Percentiles rank a stretch among this genome's conserved stretches.
phyloP scores from a whole-genome alignment of 1,284 basidiomycete genomes.

The Trametes sp. region DNA sequence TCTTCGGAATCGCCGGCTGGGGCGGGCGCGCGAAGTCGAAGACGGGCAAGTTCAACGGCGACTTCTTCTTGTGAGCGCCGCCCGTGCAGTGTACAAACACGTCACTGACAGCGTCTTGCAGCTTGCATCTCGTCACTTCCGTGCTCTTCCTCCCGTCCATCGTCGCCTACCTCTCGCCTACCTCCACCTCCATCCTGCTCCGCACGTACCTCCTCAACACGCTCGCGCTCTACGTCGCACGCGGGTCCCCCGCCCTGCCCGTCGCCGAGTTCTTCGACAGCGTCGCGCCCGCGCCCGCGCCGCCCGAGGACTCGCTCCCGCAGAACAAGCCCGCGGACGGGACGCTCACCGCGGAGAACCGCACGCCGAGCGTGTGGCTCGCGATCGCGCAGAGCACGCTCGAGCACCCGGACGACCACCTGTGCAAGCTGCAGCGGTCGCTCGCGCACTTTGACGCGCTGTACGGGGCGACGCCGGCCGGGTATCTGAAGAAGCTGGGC shows the following conservation, averaged over 20 bases:
- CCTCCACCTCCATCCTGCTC: slow-evolving; percentile 45
- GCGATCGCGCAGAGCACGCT: slow-evolving; percentile 2
- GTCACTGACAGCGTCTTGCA: slow-evolving; percentile 22
- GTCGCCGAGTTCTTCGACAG: slow-evolving; percentile 47
- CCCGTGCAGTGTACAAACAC: not conserved
- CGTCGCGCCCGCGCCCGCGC: slow-evolving; percentile 29
- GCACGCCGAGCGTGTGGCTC: slow-evolving; percentile 19
- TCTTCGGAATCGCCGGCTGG: slow-evolving; percentile 54
- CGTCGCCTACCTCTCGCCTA: slow-evolving; percentile 36
- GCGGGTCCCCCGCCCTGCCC: slow-evolving; percentile 45
- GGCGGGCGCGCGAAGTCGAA: slow-evolving; percentile 31
- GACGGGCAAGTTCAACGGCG: slow-evolving; percentile 47
- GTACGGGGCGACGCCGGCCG: slow-evolving; percentile 53
- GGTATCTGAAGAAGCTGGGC: slow-evolving; percentile 38
- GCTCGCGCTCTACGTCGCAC: slow-evolving; percentile 47
- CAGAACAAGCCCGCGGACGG: slow-evolving; percentile 42
- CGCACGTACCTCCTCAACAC: slow-evolving; percentile 48
- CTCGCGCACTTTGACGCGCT: slow-evolving; percentile 59
- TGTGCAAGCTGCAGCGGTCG: slow-evolving; percentile 65
- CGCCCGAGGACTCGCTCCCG: slow-evolving; percentile 32
- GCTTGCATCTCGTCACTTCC: slow-evolving; percentile 57
- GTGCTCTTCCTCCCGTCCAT: slow-evolving; percentile 51
- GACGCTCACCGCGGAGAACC: slow-evolving; percentile 43
- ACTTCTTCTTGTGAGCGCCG: slow-evolving; percentile 47
- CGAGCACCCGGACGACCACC: slow-evolving; percentile 65